Evolutionary conservation across 2,329 filamentous ascomycete genomes (phyloP), one percentile per base, ranked within the genome.

Genomic region (Samsoniella hepiali): DNA sequence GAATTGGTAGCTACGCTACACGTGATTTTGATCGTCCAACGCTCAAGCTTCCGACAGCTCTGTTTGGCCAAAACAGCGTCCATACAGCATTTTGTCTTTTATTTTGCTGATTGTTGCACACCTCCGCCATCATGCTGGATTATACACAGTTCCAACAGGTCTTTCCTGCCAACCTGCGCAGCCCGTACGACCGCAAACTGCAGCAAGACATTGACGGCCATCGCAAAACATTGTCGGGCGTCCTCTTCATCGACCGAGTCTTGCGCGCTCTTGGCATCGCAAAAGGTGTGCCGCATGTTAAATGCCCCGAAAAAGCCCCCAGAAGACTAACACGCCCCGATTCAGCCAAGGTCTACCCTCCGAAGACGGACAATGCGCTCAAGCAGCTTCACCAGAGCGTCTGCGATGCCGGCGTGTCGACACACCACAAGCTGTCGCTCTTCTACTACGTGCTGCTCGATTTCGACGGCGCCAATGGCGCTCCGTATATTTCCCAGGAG

Each of bases 361-460:
- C 92, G 0, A 87, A 86, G 71, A 85, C 84, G 60, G 87, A 90
- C 64, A 81, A 80, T 65, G 85, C 87, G 49, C 82, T 96, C 36
- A 84, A 86, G 68, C 84, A 85, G 45, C 82, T 96, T 6, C 88
- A 93, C 75, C 80, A 86, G 65, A 85, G 87, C 64, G 88, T 96
- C 67, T 84, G 88, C 73, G 82, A 86, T 32, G 85, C 78, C 61
- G 79, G 78, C 56, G 86, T 89, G 68, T 84, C 88, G 8, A 81
- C 85, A 61, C 89, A 93, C 74, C 88, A 93, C 77, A 93, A 93
- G 74, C 86, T 93, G 68, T 91, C 91, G 22, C 83, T 95, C 55
- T 81, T 96, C 67, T 96, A 91, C 80, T 96, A 96, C 74, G 79
- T 96, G 45, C 82, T 96, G 3, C 88, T 91, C 70, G 91, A 96